These are phyloP conservation scores for Boletus edulis DNA, from an alignment of 768 basidiomycete genomes.

Conservation along the genomic window DNA sequence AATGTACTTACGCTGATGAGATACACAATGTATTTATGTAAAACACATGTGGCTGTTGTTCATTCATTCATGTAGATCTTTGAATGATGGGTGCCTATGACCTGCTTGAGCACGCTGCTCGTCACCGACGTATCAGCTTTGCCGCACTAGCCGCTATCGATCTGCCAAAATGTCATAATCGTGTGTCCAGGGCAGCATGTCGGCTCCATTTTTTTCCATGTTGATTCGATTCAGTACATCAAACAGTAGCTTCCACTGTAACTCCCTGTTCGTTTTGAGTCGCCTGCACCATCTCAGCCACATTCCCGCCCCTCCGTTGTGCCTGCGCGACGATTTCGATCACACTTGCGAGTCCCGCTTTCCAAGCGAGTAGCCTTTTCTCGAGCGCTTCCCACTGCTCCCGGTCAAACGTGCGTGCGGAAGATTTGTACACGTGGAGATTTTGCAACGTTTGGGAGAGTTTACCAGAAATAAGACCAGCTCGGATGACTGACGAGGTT, in stretches of 20 bases:
- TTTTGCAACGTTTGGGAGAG: slow-evolving; percentile 78
- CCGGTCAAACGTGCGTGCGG: slow-evolving; percentile 70
- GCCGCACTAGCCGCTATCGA: too few relatives aligned
- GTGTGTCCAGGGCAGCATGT: background rate
- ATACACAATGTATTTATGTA: too few relatives aligned
- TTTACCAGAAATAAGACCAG: slow-evolving; percentile 75
- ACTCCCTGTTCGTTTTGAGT: slow-evolving; percentile 21
- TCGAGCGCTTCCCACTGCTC: slow-evolving; percentile 81
- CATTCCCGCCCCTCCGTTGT: slow-evolving; percentile 36
- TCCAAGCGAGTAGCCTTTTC: slow-evolving; percentile 74
- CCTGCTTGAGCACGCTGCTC: too few relatives aligned
- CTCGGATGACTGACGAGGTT: slow-evolving; percentile 52
- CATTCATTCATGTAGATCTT: too few relatives aligned
- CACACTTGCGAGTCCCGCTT: slow-evolving; percentile 64
- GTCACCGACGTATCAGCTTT: too few relatives aligned
- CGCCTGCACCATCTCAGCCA: slow-evolving; percentile 21
- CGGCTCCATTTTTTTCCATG: background rate
- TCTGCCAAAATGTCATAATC: background rate
- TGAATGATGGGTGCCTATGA: too few relatives aligned
- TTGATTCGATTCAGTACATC: slow-evolving; percentile 1
- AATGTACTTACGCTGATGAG: too few relatives aligned
- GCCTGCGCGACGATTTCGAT: slow-evolving; percentile 67
- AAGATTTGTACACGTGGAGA: slow-evolving; percentile 69
- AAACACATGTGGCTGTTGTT: too few relatives aligned
- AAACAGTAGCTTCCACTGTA: slow-evolving; percentile 22